Evolutionary conservation across 2,329 filamentous ascomycete species (phyloP), one percentile per base, ranked within the genome.

Genomic region (Phoma sp.): DNA sequence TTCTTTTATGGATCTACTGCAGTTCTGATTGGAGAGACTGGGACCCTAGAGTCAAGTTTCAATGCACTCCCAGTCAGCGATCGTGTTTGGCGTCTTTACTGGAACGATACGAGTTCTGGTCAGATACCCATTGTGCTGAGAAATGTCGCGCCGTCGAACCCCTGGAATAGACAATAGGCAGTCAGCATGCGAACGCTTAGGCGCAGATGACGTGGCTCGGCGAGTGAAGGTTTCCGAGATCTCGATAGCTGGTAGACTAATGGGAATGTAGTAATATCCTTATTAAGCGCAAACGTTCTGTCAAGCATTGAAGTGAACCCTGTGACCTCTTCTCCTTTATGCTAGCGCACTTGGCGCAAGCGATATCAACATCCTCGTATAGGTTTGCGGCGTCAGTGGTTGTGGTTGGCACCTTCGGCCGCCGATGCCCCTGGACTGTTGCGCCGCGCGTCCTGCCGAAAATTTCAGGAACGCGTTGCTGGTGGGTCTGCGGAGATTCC

Each of bases 41-140:
- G 59, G 4, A 41, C 36, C 10, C 24, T 68, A n/a, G 58, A 61
- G 44, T 61, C 55, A 4, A 27, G 45, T 13, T 68, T 60, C 39
- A 58, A 29, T 14, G 59, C 48, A 13, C 44, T 62, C 18, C 39
- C 44, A 13, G 25, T 64, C n/a, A 54, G 52, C 22, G 35, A 58
- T 2, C 48, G 53, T 30, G 33, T 59, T 6, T 33, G 57, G 32
- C 55, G 51, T 2, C 18, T 68, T 18, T 66, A 67, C 23, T 68
- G 64, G 66, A 67, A 68, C 18, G 60, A 64, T 14, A 64, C 62
- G 3, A 59, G 52, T 11, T n/a, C 44, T 2, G 62, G 62, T 6
- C 61, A 67, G 47, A 39, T 59, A 14, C 61, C 58, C 3, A 27
- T 68, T 22, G 48, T 52, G 3, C 41, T 68, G 46, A 62, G 64